These are phyloP conservation scores for Cladosporium sp. DNA, from an alignment of 2,329 filamentous ascomycete species.

Conservation along the genomic window DNA sequence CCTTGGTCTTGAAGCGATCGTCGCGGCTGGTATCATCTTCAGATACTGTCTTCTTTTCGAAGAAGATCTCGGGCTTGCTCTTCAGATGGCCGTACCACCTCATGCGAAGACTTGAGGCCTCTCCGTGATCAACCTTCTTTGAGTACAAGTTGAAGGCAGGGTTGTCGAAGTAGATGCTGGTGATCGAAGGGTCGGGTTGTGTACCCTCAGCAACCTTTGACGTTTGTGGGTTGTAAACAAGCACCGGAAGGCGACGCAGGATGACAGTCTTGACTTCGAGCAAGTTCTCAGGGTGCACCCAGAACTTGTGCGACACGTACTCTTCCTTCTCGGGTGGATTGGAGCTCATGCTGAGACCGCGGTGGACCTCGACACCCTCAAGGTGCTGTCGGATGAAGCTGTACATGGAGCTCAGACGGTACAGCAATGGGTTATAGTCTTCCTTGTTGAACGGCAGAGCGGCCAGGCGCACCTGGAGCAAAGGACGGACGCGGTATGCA, in stretches of 20 bases:
- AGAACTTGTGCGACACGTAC: constrained; percentile 51
- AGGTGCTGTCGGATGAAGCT: constrained; percentile 85
- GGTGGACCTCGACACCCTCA: constrained; percentile 47
- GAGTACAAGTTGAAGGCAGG: constrained; percentile 79
- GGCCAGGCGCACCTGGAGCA: constrained; percentile 86
- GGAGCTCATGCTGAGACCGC: constrained; percentile 19
- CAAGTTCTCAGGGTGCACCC: constrained; percentile 93
- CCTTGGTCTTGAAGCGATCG: constrained; percentile 78
- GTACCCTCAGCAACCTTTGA: constrained; percentile 76
- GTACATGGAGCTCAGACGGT: constrained; percentile 89
- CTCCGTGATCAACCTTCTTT: constrained; percentile 72
- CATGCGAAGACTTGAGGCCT: constrained; percentile 78
- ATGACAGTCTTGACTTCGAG: constrained; percentile 97
- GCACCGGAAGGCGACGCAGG: constrained; percentile 79
- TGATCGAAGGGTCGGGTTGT: constrained; percentile 80
- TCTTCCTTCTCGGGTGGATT: constrained; percentile 21
- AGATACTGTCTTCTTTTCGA: constrained; percentile 86
- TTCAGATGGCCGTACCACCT: constrained; percentile 87
- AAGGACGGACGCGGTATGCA: constrained; percentile 81
- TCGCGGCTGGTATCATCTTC: constrained; percentile 75
- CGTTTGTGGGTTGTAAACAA: constrained; percentile 87
- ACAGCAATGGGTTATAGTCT: constrained; percentile 84
- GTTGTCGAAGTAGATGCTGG: constrained; percentile 94
- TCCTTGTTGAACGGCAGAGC: constrained; percentile 92
- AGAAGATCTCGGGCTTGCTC: constrained; percentile 70